These are phyloP conservation scores for Paramyrothecium roridum DNA, from an alignment of 2,329 filamentous ascomycete genomes.

Conservation along the genomic window DNA sequence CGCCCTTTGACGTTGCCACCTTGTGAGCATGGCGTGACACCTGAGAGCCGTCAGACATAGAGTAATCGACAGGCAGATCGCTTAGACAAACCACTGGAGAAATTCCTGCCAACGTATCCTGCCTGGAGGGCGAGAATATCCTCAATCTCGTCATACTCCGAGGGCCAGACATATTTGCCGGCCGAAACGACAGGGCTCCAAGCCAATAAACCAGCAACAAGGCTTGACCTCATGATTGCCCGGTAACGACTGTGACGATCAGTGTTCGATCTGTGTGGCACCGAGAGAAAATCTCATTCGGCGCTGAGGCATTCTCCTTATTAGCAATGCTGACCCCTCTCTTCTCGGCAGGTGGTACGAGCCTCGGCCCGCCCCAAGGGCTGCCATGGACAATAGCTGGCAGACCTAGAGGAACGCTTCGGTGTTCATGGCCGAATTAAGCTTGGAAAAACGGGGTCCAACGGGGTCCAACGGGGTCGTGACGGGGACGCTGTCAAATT, in stretches of 20 bases:
- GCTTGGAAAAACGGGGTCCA: neutral
- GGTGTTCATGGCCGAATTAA: neutral
- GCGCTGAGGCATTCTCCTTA: too few relatives aligned
- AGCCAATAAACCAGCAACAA: neutral
- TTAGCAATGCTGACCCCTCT: too few relatives aligned
- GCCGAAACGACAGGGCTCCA: neutral
- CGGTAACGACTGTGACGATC: neutral
- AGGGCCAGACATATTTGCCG: conserved; percentile 7
- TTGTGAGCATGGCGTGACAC: conserved; percentile 12
- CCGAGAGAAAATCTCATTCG: neutral
- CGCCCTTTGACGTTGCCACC: conserved; percentile 10
- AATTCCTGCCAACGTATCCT: conserved; percentile 7
- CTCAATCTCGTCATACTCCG: conserved; percentile 10
- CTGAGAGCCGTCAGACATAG: conserved; percentile 3
- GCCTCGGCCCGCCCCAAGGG: neutral
- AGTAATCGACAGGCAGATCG: neutral
- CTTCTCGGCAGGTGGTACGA: neutral
- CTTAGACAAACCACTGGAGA: conserved; percentile 6
- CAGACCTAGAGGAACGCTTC: neutral
- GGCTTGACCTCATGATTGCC: neutral
- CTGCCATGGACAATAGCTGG: neutral
- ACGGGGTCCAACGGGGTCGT: too few relatives aligned
- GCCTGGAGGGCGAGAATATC: conserved; percentile 9
- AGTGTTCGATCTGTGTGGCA: neutral
- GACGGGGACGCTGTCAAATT: neutral